Percentiles rank a stretch among this genome's conserved stretches.
These are phyloP conservation scores for Musa balbisiana DNA, from an alignment of 202 grass and related monocot genomes.

Conservation along the genomic window DNA sequence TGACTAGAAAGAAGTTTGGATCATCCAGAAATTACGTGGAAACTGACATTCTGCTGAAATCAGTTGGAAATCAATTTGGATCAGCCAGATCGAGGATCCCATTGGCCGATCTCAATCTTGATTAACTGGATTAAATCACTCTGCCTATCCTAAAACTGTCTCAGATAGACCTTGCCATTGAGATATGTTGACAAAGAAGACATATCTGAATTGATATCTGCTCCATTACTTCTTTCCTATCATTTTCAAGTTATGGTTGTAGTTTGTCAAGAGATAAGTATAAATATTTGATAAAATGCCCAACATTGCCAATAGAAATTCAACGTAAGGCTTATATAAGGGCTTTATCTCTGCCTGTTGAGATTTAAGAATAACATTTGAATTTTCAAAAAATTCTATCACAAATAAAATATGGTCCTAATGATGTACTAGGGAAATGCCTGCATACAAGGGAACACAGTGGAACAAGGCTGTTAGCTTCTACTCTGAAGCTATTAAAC, in stretches of 20 bases:
- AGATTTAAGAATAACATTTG: constrained; percentile 1
- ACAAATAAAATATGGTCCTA: background rate
- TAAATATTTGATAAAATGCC: background rate
- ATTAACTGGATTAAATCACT: background rate
- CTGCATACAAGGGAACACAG: constrained; percentile 60
- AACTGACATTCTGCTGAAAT: background rate
- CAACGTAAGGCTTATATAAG: background rate
- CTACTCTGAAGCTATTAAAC: constrained; percentile 78
- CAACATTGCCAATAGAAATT: background rate
- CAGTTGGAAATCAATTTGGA: background rate
- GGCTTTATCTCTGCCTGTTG: constrained; percentile 1
- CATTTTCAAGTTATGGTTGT: background rate
- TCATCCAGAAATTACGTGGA: background rate
- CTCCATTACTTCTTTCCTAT: background rate
- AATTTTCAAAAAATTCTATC: background rate
- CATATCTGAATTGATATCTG: background rate
- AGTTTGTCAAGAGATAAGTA: background rate
- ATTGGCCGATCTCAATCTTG: background rate
- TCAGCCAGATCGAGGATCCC: background rate
- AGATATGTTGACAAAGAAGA: background rate
- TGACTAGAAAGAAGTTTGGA: background rate
- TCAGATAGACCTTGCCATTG: background rate
- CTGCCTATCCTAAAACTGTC: background rate
- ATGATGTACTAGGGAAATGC: constrained; percentile 61
- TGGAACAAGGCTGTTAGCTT: constrained; percentile 79